Evolutionary conservation across 1,284 basidiomycete species (phyloP), one percentile per base, ranked within the genome.

Genomic region (Apiotrichum montevideense): DNA sequence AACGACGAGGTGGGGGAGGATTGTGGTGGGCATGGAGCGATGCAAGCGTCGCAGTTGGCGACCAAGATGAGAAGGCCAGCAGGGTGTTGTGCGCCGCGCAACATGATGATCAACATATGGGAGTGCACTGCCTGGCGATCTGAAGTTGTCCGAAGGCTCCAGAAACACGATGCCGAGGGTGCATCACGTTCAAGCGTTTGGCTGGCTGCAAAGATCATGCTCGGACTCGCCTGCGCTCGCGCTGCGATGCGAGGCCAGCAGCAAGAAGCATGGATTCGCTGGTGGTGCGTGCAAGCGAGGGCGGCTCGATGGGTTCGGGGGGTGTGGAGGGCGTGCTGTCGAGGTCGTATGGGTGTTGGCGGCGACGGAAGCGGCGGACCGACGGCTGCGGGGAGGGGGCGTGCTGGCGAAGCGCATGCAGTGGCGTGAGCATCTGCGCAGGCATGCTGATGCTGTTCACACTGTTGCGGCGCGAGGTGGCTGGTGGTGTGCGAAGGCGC

Each of bases 231-330:
- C 54, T 32, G 8, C 54, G 47, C 7, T 55, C 45, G n/a, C 60
- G 47, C 46, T 62, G 60, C 15, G 56, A 53, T 2, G 54, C 54
- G 14, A 62, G 47, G n/a, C 60, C 60, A 0, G 60, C 60, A 2
- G 51, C 54, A 32, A 62, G 60, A 7, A 62, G 41, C 60, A 62
- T 62, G 3, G 56, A 51, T 49, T 62, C 60, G 45, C 56, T 58
- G 3, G 54, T 53, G 11, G 60, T 58, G 35, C 60, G 56, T 0
- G 56, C 52, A 21, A 62, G 41, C 11, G 43, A 21, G 3, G 45
- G 40, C 8, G 41, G 29, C 33, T 51, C 50, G 50, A 13, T 13
- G 2, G 33, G 14, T 8, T 40, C 29, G 8, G 40, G 13, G 4
- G 50, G 50, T 4, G 50, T 51, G 2, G 41, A 13, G 4, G 37